Evolutionary conservation across 2,329 filamentous ascomycete genomes (phyloP).

Genomic region (Colletotrichum camelliae): DNA sequence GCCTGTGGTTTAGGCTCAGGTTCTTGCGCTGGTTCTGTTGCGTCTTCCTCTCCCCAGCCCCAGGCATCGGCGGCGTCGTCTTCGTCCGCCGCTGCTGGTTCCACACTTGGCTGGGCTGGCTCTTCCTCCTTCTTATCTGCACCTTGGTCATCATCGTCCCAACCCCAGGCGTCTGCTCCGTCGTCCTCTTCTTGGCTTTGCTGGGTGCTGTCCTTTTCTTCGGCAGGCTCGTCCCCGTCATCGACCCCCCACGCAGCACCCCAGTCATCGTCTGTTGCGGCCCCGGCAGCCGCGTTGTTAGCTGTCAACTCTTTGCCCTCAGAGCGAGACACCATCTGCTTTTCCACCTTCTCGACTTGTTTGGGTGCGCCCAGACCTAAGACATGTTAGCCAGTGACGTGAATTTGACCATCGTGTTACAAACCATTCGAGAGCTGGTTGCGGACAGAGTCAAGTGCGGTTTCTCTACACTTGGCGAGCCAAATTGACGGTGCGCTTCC

Average conservation of each 20-base stretch:
- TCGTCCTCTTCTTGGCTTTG: constrained; percentile 40
- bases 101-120: constrained; percentile 19
- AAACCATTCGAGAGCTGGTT: constrained; percentile 67
- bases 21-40: constrained; percentile 31
- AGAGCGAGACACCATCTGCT: constrained; percentile 72
- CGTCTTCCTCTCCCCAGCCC: constrained; percentile 82
- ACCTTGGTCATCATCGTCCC: constrained; percentile 72
- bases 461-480: constrained; percentile 84
- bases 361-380: constrained; percentile 64
- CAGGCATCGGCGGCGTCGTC: constrained; percentile 71
- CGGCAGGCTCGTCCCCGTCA: constrained; percentile 43
- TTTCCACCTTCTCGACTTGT: constrained; percentile 84
- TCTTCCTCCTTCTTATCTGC: constrained; percentile 34
- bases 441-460: constrained; percentile 77
- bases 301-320: constrained; percentile 70
- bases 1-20: constrained; percentile 28
- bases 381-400: neutral
- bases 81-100: constrained; percentile 36
- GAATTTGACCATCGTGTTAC: neutral
- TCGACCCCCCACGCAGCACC: constrained; percentile 81
- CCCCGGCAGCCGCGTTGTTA: constrained; percentile 46
- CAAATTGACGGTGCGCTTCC: constrained; percentile 81
- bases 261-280: constrained; percentile 68
- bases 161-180: constrained; percentile 78
- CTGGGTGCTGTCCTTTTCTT: constrained; percentile 27